A percentile compares a stretch with the other conserved stretches of the same genome.
These are phyloP conservation scores for Coemansia sp. DNA, from an alignment of 192 early-diverging fungal species.

Conservation along the genomic window DNA sequence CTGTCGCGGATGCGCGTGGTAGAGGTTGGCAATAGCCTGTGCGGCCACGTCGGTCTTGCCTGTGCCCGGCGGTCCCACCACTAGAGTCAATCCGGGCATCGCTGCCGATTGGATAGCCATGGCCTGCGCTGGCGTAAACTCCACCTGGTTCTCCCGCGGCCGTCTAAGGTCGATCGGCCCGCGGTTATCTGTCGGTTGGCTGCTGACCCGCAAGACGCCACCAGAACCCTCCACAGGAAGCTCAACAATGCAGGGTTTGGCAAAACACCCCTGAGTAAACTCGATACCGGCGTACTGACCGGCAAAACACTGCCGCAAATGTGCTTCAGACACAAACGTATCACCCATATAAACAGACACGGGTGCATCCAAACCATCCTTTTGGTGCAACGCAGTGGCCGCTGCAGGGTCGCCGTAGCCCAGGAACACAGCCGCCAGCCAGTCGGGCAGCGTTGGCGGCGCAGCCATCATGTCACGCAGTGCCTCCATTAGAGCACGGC, in stretches of 20 bases:
- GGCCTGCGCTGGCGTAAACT: constrained; percentile 85
- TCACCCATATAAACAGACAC: constrained; percentile 79
- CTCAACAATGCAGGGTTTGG: constrained; percentile 72
- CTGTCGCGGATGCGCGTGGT: constrained; percentile 87
- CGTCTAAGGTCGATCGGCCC: constrained; percentile 75
- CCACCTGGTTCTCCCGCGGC: constrained; percentile 71
- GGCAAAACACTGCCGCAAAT: constrained; percentile 70
- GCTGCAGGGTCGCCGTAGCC: constrained; percentile 93
- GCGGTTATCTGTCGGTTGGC: constrained; percentile 66
- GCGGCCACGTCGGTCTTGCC: constrained; percentile 99
- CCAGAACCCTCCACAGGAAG: constrained; percentile 50
- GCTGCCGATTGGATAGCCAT: constrained; percentile 85
- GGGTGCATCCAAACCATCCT: constrained; percentile 53
- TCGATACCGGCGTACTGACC: background rate
- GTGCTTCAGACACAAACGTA: constrained; percentile 84
- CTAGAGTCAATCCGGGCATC: constrained; percentile 84
- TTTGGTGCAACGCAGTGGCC: constrained; percentile 55
- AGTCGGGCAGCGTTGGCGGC: constrained; percentile 71
- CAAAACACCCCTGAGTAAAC: constrained; percentile 6
- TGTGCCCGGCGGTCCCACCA: constrained; percentile 98
- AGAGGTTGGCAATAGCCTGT: constrained; percentile 93
- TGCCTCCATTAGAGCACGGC: constrained; percentile 87
- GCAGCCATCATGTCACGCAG: constrained; percentile 82
- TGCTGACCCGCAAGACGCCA: constrained; percentile 57
- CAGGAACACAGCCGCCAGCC: constrained; percentile 88